Evolutionary conservation across 331 rosid species (phyloP).

Genomic region (Saraca asoca): DNA sequence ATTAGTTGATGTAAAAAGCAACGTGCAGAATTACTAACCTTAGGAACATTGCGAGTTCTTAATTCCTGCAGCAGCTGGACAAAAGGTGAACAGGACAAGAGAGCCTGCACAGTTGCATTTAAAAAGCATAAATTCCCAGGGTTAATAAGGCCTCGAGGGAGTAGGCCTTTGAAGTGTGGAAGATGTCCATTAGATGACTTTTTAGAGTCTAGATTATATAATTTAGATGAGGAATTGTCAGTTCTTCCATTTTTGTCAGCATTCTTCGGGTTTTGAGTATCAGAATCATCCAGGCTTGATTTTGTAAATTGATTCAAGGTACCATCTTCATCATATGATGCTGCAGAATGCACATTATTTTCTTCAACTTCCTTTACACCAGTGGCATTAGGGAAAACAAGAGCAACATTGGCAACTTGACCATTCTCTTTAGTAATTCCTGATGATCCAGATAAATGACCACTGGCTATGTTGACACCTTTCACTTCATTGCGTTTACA

Average conservation of each 20-base stretch:
- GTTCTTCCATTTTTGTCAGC: constrained; percentile 37
- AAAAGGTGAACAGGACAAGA: constrained; percentile 81
- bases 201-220: constrained; percentile 35
- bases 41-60: constrained; percentile 56
- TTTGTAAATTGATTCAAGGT: constrained; percentile 49
- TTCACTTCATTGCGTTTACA: constrained; percentile 43
- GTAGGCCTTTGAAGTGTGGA: constrained; percentile 40
- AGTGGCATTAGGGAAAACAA: constrained; percentile 28
- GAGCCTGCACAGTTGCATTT: constrained; percentile 88
- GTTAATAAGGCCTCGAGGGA: constrained; percentile 83
- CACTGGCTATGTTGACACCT: constrained; percentile 27
- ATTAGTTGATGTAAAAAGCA: constrained; percentile 22
- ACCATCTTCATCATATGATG: constrained; percentile 30
- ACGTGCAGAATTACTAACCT: constrained; percentile 50
- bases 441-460: constrained; percentile 31
- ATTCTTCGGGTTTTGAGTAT: constrained; percentile 40
- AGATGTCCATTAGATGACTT: constrained; percentile 52
- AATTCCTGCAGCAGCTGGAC: constrained; percentile 73
- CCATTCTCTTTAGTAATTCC: constrained; percentile 57
- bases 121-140: constrained; percentile 91
- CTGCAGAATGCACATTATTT: constrained; percentile 5
- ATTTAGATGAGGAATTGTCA: constrained; percentile 34
- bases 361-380: constrained; percentile 40
- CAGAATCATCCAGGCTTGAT: constrained; percentile 44
- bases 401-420: constrained; percentile 23